Base-by-base conservation (phyloP, 2,329 filamentous ascomycete genomes). In the Aspergillus neoniger region DNA sequence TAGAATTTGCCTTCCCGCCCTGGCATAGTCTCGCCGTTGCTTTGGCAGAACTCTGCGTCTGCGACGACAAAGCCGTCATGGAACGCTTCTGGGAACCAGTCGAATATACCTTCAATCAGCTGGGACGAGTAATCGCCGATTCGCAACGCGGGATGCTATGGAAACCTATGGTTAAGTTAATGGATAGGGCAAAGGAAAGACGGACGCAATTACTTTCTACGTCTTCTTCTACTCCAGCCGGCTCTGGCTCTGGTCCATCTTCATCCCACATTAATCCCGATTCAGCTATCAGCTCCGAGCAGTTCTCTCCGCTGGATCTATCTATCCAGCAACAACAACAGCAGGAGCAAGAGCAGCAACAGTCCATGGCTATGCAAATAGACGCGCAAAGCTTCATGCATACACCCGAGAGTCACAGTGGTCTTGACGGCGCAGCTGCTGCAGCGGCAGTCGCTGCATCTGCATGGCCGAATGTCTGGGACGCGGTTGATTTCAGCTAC, bases 11-110 rank as follows among this genome's bases (percentile, higher is more conserved):
- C 21, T 75, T 71, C 64, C 68, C 71, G 21, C 73, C 72, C 0
- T 75, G 73, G 73, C 73, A 74, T 43, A 69, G 64, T 2, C 64
- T 75, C 4, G 70, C 71, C 4, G 71, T 75, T 10, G 72, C 71
- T 17, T 60, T 74, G 19, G 69, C 72, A 12, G 71, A 74, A 44
- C 64, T 75, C 10, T 74, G 70, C 30, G 69, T 69, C 36, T 74
- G 72, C 54, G 62, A 68, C 23, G 67, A 67, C 61, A 9, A 30
- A 28, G 39, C 39, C 36, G 12, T 65, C 17, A 63, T 64, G 58
- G 63, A 63, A n/a, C 65, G 57, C 19, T 70, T 68, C 55, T 73
- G 70, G 70, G 58, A 63, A 1, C 57, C 69, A 1, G 62, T 73
- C 19, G 67, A 71, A 4, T 56, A 65, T n/a, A 62, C 65, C 3